These are phyloP conservation scores for Solanum hybrid DNA, from an alignment of 305 asterid genomes.

Conservation along the genomic window DNA sequence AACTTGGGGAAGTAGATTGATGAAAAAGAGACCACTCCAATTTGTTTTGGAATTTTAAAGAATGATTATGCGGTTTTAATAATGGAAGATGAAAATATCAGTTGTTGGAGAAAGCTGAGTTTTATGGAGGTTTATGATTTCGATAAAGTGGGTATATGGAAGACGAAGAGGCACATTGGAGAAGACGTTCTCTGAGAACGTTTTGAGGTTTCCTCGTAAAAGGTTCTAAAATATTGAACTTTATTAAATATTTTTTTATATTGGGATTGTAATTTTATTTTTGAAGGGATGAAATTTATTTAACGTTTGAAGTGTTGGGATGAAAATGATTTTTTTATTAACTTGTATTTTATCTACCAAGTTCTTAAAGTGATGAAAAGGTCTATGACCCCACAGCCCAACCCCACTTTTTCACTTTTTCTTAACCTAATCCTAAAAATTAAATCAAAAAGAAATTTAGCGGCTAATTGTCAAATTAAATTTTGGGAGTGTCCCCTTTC, in stretches of 20 bases:
- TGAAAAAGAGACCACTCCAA: neutral
- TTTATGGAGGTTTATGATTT: neutral
- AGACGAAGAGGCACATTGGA: neutral
- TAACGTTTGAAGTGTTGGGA: neutral
- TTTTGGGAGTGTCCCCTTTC: neutral
- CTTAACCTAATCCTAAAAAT: neutral
- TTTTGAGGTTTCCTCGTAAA: neutral
- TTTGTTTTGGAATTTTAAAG: no score
- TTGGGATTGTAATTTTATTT: no score
- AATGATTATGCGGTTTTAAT: neutral
- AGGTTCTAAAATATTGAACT: neutral
- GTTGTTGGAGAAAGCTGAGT: neutral
- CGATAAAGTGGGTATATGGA: neutral
- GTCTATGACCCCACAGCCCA: neutral
- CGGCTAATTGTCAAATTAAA: no score
- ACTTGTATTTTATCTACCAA: no score
- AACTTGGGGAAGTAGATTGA: neutral
- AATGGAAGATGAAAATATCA: neutral
- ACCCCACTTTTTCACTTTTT: neutral
- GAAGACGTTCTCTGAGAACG: neutral
- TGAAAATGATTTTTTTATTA: neutral
- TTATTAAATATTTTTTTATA: no score
- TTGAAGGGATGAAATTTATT: neutral
- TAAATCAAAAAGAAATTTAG: no score
- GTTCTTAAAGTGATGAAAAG: neutral